Evolutionary conservation across 768 basidiomycete species (phyloP), one percentile per base, ranked within the genome.

Genomic region (Suillus lakei): DNA sequence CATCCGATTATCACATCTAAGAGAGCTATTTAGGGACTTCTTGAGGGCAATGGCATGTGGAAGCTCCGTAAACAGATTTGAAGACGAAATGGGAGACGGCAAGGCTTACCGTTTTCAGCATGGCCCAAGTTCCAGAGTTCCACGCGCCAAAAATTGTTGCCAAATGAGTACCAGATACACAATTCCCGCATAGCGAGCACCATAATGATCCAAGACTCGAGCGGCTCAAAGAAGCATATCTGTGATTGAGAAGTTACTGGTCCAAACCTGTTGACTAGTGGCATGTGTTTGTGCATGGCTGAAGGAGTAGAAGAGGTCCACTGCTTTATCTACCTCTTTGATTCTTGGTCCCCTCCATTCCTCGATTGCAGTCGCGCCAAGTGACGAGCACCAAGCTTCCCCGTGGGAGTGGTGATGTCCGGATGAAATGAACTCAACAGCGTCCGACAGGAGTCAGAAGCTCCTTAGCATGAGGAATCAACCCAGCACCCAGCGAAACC

Each of bases 11-110:
- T 58, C 58, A 21, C n/a, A 28, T 30, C 26, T 16, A 32, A 54
- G 58, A 59, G 58, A 43, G 26, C 39, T 59, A 59, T 59, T 41
- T 59, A 41, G 6, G 39, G 39, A 59, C 41, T 41, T 59, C 58
- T 59, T 1, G 56, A 18, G 56, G 36, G 38, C 39, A 41, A 59
- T 41, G 15, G 26, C 56, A 59, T 59, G 18, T 30, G 58, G 39
- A 41, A 59, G 28, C 10, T 41, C 26, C 39, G 34, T 59, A 59
- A 59, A 18, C 28, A 41, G 58, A 10, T 41, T 41, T 41, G 38
- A 59, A 41, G 38, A 59, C 6, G 39, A 28, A 28, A 26, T 30
- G 39, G 26, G 38, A 58, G 39, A 59, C 28, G 5, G 7, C 39
- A 41, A 30, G 26, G 28, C 58, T 59, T 59, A 59, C 58, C 18